Conservation (phyloP, 305 asterid species). For the Andrographis paniculata region DNA sequence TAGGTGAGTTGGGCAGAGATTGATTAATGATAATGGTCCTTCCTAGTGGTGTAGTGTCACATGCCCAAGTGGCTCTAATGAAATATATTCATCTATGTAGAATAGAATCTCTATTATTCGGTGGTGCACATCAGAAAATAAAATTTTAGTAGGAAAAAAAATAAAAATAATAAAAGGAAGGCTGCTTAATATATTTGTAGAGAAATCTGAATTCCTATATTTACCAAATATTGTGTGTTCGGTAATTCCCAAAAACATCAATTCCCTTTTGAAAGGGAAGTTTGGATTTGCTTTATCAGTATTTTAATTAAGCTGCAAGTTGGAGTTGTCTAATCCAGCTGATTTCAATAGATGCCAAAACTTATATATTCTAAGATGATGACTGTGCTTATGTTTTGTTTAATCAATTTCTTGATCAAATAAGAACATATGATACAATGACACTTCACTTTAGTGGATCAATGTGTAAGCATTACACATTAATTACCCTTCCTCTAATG, state of each 20-base stretch:
- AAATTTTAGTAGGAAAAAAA: no score
- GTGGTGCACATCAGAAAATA: no score
- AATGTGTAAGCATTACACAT: neutral
- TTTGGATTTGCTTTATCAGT: no score
- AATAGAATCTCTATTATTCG: no score
- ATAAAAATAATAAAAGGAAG: neutral
- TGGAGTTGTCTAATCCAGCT: slow-evolving; percentile 17
- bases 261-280: neutral
- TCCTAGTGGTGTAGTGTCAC: slow-evolving; percentile 37
- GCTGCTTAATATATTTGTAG: no score
- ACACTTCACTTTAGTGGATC: neutral
- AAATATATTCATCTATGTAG: slow-evolving; percentile 21
- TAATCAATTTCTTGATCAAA: slow-evolving; percentile 4
- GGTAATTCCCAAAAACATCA: neutral
- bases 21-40: slow-evolving; percentile 36
- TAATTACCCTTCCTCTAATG: no score
- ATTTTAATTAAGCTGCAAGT: slow-evolving; percentile 4
- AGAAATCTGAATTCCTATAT: no score
- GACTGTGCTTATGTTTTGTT: slow-evolving; percentile 19
- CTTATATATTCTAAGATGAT: slow-evolving; percentile 21
- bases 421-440: slow-evolving; percentile 18
- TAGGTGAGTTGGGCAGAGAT: slow-evolving; percentile 35
- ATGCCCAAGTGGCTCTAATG: slow-evolving; percentile 33
- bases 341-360: slow-evolving; percentile 26
- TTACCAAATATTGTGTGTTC: neutral